Evolutionary conservation across 768 basidiomycete species (phyloP).

Genomic region (Pholiota microspora): DNA sequence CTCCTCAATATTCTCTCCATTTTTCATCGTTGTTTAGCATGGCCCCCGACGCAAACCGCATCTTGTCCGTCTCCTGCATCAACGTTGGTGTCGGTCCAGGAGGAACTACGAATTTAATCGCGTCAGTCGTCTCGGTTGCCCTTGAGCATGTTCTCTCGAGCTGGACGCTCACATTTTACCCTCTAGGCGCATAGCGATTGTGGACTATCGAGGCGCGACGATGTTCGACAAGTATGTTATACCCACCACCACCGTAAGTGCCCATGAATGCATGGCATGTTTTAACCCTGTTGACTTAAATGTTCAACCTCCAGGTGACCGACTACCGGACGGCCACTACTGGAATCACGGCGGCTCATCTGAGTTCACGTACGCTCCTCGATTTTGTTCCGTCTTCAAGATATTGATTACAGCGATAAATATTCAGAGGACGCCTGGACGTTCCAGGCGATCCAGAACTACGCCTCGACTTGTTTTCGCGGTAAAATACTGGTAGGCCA

Average conservation of each 20-base stretch:
- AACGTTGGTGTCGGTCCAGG: slow-evolving; percentile 82
- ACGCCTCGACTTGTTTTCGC: slow-evolving; percentile 62
- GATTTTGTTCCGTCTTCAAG: neutral
- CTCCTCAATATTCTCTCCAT: slow-evolving; percentile 12
- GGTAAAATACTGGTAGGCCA: slow-evolving; percentile 77
- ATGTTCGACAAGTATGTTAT: slow-evolving; percentile 64
- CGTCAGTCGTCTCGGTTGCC: slow-evolving; percentile 49
- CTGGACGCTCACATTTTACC: neutral
- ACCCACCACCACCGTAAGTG: slow-evolving; percentile 51
- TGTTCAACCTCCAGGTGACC: slow-evolving; percentile 45
- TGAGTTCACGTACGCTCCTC: slow-evolving; percentile 32
- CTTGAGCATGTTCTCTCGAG: neutral
- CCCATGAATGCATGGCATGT: neutral
- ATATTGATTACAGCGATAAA: neutral
- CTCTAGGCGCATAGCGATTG: slow-evolving; percentile 45
- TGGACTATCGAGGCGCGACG: slow-evolving; percentile 55
- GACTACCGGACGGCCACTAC: slow-evolving; percentile 74
- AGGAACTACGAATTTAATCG: slow-evolving; percentile 79
- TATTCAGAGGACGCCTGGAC: slow-evolving; percentile 45
- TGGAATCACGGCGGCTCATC: slow-evolving; percentile 40
- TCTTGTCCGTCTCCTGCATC: slow-evolving; percentile 60
- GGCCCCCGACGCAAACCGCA: slow-evolving; percentile 39
- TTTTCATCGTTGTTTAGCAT: slow-evolving; percentile 26
- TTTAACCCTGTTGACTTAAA: neutral
- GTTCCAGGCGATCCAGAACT: slow-evolving; percentile 65